These are phyloP conservation scores for Candida hispaniensis DNA, from an alignment of 805 yeast genomes.

Conservation along the genomic window DNA sequence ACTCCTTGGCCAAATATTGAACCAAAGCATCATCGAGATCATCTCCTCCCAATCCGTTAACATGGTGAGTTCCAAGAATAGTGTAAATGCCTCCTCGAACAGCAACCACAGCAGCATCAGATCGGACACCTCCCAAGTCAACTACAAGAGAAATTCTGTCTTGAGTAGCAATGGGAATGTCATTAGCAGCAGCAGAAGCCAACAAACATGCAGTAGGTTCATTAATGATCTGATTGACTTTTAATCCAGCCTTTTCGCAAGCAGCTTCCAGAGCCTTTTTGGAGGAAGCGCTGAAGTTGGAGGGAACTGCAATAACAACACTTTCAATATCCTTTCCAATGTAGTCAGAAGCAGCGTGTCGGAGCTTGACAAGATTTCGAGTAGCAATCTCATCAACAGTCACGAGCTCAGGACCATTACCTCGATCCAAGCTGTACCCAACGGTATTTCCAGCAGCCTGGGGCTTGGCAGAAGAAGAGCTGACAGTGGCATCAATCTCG, in stretches of 20 bases:
- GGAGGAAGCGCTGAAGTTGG: slow-evolving; percentile 70
- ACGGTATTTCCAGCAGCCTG: slow-evolving; percentile 62
- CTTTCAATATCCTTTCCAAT: slow-evolving; percentile 72
- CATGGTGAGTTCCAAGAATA: slow-evolving; percentile 73
- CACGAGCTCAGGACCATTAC: slow-evolving; percentile 38
- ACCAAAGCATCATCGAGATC: slow-evolving; percentile 68
- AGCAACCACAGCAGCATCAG: slow-evolving; percentile 90
- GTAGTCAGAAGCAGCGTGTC: slow-evolving; percentile 85
- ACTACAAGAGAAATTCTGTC: slow-evolving; percentile 84
- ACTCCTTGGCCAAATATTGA: slow-evolving; percentile 84
- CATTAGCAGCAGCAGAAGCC: slow-evolving; percentile 33
- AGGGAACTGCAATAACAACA: slow-evolving; percentile 82
- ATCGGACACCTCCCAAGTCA: slow-evolving; percentile 92
- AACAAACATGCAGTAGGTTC: slow-evolving; percentile 90
- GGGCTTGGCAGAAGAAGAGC: slow-evolving; percentile 58
- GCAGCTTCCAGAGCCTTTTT: slow-evolving; percentile 49
- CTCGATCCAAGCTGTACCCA: slow-evolving; percentile 33
- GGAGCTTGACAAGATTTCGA: slow-evolving; percentile 75
- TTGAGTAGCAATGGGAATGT: slow-evolving; percentile 26
- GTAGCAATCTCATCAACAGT: slow-evolving; percentile 68
- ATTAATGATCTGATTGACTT: slow-evolving; percentile 74
- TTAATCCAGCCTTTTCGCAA: slow-evolving; percentile 61
- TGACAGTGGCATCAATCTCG: slow-evolving; percentile 55
- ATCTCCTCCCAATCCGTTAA: slow-evolving; percentile 77
- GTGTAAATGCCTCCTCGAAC: slow-evolving; percentile 92